phyloP scores from a whole-genome alignment of 106 monocot genomes.

The Ottelia alismoides region DNA sequence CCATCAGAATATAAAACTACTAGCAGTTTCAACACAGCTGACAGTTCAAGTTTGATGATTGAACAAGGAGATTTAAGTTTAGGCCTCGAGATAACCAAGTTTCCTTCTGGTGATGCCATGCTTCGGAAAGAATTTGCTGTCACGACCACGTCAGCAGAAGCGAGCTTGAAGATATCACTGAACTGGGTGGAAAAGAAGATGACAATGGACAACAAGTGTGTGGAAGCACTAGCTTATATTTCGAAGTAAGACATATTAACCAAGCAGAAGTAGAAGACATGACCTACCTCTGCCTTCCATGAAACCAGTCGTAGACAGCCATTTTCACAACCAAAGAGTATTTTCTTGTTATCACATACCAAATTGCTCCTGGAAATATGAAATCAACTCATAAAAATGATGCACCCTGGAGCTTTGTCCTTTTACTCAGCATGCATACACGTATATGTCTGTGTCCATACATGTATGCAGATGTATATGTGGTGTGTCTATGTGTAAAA shows the following conservation, averaged over 20 bases:
- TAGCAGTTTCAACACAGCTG: constrained; percentile 53
- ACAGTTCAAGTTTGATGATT: constrained; percentile 71
- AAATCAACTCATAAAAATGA: not conserved
- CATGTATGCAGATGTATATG: too few relatives aligned
- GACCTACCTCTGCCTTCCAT: constrained; percentile 93
- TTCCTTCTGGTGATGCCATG: constrained; percentile 4
- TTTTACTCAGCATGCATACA: too few relatives aligned
- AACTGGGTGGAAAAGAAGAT: constrained; percentile 42
- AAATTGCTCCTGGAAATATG: constrained; percentile 74
- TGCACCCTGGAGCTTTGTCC: too few relatives aligned
- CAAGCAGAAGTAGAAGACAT: too few relatives aligned
- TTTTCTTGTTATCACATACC: constrained; percentile 80
- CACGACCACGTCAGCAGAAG: constrained; percentile 8
- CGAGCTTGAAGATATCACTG: constrained; percentile 46
- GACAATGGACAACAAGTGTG: not conserved
- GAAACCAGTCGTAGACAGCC: constrained; percentile 53
- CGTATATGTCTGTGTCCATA: too few relatives aligned
- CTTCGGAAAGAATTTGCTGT: not conserved
- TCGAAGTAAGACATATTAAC: too few relatives aligned
- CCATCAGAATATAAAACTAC: constrained; percentile 71
- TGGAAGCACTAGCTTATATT: too few relatives aligned
- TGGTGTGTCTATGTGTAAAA: too few relatives aligned
- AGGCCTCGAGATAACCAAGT: constrained; percentile 4
- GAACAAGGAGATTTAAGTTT: constrained; percentile 17
- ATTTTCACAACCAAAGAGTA: constrained; percentile 77